A percentile compares a stretch with the other conserved stretches of the same genome.
These are phyloP conservation scores for Antitrichia curtipendula DNA, from an alignment of 225 moss, liverwort and hornwort genomes.

Conservation along the genomic window DNA sequence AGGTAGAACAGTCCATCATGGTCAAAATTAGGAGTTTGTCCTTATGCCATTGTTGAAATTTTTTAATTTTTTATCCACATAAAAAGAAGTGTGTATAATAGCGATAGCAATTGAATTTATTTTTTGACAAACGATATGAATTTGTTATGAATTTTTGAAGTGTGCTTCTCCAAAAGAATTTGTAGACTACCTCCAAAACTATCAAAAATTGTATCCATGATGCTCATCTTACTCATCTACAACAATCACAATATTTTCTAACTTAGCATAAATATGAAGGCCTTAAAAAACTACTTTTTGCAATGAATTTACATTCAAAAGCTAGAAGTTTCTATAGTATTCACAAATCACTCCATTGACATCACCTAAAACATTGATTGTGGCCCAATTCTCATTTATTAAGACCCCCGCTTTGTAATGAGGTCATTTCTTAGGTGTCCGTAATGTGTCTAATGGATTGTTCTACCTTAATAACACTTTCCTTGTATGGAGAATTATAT, in stretches of 20 bases:
- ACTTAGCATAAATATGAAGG: fast-evolving
- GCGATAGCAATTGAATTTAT: not conserved
- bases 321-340: too few relatives aligned
- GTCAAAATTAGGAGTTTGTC: too few relatives aligned
- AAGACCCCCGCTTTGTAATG: too few relatives aligned
- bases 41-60: too few relatives aligned
- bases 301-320: too few relatives aligned
- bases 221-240: too few relatives aligned
- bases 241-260: too few relatives aligned
- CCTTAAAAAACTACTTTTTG: fast-evolving
- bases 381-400: not conserved
- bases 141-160: not conserved
- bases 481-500: not conserved
- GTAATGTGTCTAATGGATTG: not conserved
- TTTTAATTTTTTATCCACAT: too few relatives aligned
- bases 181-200: too few relatives aligned
- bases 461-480: not conserved
- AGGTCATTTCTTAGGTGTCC: fast-evolving
- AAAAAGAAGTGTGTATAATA: too few relatives aligned
- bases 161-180: fast-evolving
- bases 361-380: not conserved
- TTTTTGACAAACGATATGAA: not conserved
- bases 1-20: too few relatives aligned
- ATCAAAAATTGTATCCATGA: fast-evolving
- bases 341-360: fast-evolving